Evolutionary conservation across 1,284 basidiomycete genomes (phyloP).

Genomic region (Mycena citricolor): DNA sequence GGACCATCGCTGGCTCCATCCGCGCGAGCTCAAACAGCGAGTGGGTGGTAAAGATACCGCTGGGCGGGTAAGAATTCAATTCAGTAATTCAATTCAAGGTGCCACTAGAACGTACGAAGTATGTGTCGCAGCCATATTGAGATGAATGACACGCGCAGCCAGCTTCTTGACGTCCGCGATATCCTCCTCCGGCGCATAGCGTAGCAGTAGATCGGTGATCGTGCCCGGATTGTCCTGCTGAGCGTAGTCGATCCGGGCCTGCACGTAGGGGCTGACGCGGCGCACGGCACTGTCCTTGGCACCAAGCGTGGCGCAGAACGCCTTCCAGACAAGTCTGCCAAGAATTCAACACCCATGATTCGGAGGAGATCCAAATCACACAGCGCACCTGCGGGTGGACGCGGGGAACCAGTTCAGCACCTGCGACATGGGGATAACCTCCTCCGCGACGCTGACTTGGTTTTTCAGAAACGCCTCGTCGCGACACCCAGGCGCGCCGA

Average conservation of each 20-base stretch:
- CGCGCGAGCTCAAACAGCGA: slow-evolving; percentile 36
- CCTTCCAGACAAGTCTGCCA: slow-evolving; percentile 11
- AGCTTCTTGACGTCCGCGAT: slow-evolving; percentile 12
- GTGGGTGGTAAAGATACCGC: slow-evolving; percentile 39
- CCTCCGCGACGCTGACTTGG: slow-evolving; percentile 22
- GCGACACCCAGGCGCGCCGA: slow-evolving; percentile 44
- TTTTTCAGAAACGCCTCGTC: slow-evolving; percentile 33
- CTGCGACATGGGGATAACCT: slow-evolving; percentile 20
- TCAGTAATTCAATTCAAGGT: no score
- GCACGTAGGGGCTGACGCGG: slow-evolving; percentile 15
- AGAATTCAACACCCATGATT: slow-evolving; percentile 1
- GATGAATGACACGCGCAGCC: slow-evolving; percentile 24
- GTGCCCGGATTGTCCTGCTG: slow-evolving; percentile 24
- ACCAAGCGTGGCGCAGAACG: slow-evolving; percentile 25
- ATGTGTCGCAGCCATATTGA: slow-evolving; percentile 35
- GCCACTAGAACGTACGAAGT: slow-evolving; percentile 28
- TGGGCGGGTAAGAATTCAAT: slow-evolving; percentile 3
- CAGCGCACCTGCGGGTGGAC: slow-evolving; percentile 19
- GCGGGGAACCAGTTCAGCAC: slow-evolving; percentile 25
- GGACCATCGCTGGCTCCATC: slow-evolving; percentile 29
- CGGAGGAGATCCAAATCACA: slow-evolving; percentile 2
- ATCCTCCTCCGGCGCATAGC: slow-evolving; percentile 26
- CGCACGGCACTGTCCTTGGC: slow-evolving; percentile 15
- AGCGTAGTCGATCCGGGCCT: slow-evolving; percentile 20
- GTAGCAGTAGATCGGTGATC: slow-evolving; percentile 21